Evolutionary conservation across 2,329 filamentous ascomycete genomes (phyloP).

Genomic region (Blastomyces gilchristii): DNA sequence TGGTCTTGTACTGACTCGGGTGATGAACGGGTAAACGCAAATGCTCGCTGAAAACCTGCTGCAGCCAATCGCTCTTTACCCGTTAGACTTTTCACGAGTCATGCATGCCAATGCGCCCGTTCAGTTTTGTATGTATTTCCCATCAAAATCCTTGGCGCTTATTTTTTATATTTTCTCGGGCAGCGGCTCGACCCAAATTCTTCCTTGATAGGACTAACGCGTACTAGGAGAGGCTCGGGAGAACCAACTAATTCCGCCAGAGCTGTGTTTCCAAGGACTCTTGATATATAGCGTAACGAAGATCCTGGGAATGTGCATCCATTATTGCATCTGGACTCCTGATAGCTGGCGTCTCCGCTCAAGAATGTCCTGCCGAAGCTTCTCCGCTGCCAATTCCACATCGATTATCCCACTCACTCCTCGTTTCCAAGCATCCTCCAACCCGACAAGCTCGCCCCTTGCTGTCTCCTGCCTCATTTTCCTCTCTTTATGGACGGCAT

Average conservation of each 20-base stretch:
- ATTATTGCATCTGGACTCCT: slow-evolving; percentile 25
- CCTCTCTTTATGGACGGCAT: slow-evolving; percentile 60
- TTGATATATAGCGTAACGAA: background rate
- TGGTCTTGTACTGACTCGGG: background rate
- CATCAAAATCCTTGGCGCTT: background rate
- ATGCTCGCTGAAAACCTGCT: background rate
- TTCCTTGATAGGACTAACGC: background rate
- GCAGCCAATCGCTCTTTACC: background rate
- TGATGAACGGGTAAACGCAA: background rate
- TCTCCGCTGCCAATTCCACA: slow-evolving; percentile 74
- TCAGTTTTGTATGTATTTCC: background rate
- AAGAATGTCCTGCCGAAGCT: slow-evolving; percentile 55
- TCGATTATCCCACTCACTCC: slow-evolving; percentile 73
- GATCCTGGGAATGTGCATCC: background rate
- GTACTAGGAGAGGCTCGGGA: background rate
- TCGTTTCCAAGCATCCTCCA: slow-evolving; percentile 70
- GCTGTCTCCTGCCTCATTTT: slow-evolving; percentile 60
- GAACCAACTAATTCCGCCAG: background rate
- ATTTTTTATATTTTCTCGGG: background rate
- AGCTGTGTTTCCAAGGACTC: no score
- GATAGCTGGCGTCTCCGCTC: slow-evolving; percentile 44
- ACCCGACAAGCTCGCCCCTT: slow-evolving; percentile 57
- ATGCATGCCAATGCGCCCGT: background rate
- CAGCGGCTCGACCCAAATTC: background rate
- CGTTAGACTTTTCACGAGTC: background rate